These are phyloP conservation scores for Pascua guehoae DNA, from an alignment of 1,284 basidiomycete species.

Conservation along the genomic window DNA sequence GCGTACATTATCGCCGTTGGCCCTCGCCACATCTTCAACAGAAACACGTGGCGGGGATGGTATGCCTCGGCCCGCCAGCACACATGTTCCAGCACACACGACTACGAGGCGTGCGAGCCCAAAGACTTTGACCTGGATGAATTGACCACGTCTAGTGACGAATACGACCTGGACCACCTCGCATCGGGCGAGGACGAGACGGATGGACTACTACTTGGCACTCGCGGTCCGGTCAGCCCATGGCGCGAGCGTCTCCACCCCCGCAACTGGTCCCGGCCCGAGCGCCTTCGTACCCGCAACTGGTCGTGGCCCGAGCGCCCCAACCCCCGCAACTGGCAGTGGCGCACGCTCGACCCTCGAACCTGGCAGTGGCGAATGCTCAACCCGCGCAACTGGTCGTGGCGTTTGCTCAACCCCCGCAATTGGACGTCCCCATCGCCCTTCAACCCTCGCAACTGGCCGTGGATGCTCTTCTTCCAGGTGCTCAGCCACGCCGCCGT, in stretches of 20 bases:
- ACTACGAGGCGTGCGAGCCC: not conserved
- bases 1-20: not conserved
- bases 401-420: not conserved
- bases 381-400: not conserved
- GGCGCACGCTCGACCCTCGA: not conserved
- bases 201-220: not conserved
- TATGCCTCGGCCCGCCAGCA: not conserved
- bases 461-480: not conserved
- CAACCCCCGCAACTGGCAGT: not conserved
- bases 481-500: not conserved
- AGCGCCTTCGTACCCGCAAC: not conserved
- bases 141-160: not conserved
- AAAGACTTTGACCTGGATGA: constrained; percentile 5
- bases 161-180: not conserved
- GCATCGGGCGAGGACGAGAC: not conserved
- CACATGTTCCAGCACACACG: not conserved
- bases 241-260: not conserved
- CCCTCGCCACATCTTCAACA: not conserved
- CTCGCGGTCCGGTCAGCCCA: not conserved
- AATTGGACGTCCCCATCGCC: not conserved
- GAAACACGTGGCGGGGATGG: not conserved
- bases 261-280: not conserved
- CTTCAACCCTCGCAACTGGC: not conserved
- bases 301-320: not conserved
- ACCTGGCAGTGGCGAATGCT: not conserved